These are phyloP conservation scores for Metarhizium brunneum DNA, from an alignment of 2,329 filamentous ascomycete species.

Conservation along the genomic window DNA sequence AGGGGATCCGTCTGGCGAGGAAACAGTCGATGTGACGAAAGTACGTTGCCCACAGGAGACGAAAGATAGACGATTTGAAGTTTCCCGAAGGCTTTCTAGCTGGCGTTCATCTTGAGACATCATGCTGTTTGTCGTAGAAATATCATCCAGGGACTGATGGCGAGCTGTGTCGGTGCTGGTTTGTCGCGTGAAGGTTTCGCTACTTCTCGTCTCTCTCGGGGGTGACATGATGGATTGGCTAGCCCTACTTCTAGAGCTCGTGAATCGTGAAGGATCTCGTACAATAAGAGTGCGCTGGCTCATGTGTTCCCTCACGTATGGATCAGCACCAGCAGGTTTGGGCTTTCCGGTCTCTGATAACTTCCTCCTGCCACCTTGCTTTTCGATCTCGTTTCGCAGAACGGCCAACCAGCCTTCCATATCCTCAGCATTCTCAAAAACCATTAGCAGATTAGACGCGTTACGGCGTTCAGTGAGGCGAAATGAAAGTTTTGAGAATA, in stretches of 20 bases:
- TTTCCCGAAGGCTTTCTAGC: conserved; percentile 48
- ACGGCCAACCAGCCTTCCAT: conserved; percentile 69
- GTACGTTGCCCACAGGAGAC: conserved; percentile 54
- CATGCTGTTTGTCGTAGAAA: conserved; percentile 48
- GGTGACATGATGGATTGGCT: background rate
- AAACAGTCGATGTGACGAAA: conserved; percentile 47
- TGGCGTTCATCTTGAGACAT: conserved; percentile 50
- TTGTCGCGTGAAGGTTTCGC: conserved; percentile 7
- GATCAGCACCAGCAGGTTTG: conserved; percentile 29
- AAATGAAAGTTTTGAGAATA: conserved; percentile 57
- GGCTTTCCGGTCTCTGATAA: conserved; percentile 50
- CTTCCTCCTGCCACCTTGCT: conserved; percentile 56
- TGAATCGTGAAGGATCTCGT: conserved; percentile 36
- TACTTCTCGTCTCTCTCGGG: conserved; percentile 2
- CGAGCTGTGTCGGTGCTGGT: conserved; percentile 17
- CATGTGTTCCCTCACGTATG: conserved; percentile 26
- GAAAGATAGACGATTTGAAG: conserved; percentile 46
- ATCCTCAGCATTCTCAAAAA: conserved; percentile 62
- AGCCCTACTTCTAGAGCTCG: conserved; percentile 7
- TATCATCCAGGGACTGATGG: conserved; percentile 40
- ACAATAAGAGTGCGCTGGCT: conserved; percentile 40
- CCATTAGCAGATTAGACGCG: conserved; percentile 58
- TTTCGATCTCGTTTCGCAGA: conserved; percentile 61
- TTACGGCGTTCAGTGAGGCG: conserved; percentile 43
- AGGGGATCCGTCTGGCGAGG: conserved; percentile 49